Conservation (phyloP, 345 rosid species). For the Barbarea vulgaris region DNA sequence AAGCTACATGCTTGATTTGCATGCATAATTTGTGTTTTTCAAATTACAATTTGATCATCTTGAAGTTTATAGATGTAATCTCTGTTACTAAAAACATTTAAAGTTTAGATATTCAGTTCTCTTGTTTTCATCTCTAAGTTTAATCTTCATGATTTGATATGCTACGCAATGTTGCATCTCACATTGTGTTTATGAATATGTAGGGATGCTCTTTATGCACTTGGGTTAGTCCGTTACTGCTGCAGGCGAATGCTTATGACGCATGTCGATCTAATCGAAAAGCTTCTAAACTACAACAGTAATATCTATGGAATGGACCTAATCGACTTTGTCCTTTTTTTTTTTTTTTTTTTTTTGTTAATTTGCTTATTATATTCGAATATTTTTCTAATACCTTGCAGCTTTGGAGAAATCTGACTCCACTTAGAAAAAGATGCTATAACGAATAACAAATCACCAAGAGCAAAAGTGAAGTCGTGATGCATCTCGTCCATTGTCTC, state of each 20-base stretch:
- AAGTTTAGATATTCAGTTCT: no score
- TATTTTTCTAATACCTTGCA: constrained; percentile 43
- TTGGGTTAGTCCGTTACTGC: constrained; percentile 85
- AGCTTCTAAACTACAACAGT: constrained; percentile 94
- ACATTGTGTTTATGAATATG: constrained; percentile 17
- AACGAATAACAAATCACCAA: constrained; percentile 1
- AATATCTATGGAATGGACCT: constrained; percentile 3
- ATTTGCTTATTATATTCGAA: not conserved
- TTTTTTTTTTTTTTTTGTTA: not conserved
- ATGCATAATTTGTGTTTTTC: no score
- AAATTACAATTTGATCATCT: not conserved
- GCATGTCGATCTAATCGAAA: constrained; percentile 93
- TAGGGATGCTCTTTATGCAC: constrained; percentile 90
- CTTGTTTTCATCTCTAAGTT: not conserved
- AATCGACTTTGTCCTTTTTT: not conserved
- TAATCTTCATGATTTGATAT: not conserved
- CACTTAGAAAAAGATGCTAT: constrained; percentile 32
- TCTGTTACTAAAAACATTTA: not conserved
- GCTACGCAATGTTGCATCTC: not conserved
- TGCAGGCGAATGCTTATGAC: constrained; percentile 97
- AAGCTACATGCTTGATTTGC: no score
- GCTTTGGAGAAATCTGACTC: constrained; percentile 65
- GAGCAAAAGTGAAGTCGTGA: not conserved
- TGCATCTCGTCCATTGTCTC: not conserved
- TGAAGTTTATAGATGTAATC: not conserved